phyloP scores from a whole-genome alignment of 768 basidiomycete genomes.

The Austroboletus eburneus region DNA sequence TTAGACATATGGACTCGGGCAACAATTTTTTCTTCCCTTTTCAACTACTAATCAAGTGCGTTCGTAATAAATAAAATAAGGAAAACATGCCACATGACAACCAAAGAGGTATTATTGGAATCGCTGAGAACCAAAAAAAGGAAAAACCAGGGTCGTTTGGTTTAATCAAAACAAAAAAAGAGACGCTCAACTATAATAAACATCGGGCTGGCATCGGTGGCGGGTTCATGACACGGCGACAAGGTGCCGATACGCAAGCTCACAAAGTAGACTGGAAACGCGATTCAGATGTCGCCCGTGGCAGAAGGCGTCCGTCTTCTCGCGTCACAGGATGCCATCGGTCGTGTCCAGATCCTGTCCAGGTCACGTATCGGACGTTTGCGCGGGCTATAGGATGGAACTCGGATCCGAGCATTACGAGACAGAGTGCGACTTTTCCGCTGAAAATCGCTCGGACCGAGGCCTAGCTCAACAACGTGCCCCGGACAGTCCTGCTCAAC shows the following conservation, averaged over 20 bases:
- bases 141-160: slow-evolving; percentile 11
- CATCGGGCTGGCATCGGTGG: neutral
- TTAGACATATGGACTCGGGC: neutral
- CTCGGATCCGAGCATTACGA: slow-evolving; percentile 8
- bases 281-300: slow-evolving; percentile 28
- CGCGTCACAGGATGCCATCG: slow-evolving; percentile 21
- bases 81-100: too few species aligned
- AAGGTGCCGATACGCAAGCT: slow-evolving; percentile 7
- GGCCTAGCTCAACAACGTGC: slow-evolving; percentile 2
- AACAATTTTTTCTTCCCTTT: too few species aligned
- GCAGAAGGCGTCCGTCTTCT: slow-evolving; percentile 32
- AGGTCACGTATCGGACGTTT: slow-evolving; percentile 16
- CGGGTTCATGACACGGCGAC: slow-evolving; percentile 6
- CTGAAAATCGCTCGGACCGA: neutral
- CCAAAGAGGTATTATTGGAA: too few species aligned
- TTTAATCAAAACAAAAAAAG: slow-evolving; percentile 13
- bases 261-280: slow-evolving; percentile 4
- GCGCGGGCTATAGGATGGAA: slow-evolving; percentile 19
- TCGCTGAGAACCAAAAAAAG: slow-evolving; percentile 3
- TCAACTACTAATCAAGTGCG: slow-evolving; percentile 1
- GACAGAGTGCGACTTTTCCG: slow-evolving; percentile 12
- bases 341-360: slow-evolving; percentile 22
- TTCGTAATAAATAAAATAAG: neutral
- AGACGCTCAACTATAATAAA: slow-evolving; percentile 5
- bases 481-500: slow-evolving; percentile 9